Percentiles rank a stretch among this genome's conserved stretches.
Conservation (phyloP, 352 stramenopile species). For the Phytophthora pseudosyringae region DNA sequence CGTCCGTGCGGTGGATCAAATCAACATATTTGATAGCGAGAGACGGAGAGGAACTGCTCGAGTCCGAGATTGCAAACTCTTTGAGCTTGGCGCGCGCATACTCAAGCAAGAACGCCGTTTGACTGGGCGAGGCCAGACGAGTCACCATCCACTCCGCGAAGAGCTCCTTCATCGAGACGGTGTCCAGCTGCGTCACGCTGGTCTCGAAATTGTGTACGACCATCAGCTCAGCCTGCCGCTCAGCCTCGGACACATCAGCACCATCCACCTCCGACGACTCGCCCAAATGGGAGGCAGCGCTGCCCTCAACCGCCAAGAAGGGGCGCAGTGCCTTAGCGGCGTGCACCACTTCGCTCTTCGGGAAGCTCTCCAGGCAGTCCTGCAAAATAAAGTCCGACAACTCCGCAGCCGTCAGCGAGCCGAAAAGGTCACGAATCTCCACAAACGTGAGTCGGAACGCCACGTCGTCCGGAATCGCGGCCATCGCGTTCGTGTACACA, state of each 20-base stretch:
- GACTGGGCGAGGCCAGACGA: slow-evolving; percentile 48
- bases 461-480: slow-evolving; percentile 62
- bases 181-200: slow-evolving; percentile 54
- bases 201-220: slow-evolving; percentile 65
- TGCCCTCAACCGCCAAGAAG: slow-evolving; percentile 35
- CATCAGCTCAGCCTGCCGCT: slow-evolving; percentile 50
- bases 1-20: slow-evolving; percentile 73
- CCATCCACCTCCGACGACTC: slow-evolving; percentile 28
- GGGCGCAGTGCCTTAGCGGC: slow-evolving; percentile 60
- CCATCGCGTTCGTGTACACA: slow-evolving; percentile 79
- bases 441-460: slow-evolving; percentile 82
- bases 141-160: slow-evolving; percentile 73
- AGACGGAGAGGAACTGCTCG: slow-evolving; percentile 26
- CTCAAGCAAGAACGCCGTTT: slow-evolving; percentile 56
- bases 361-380: slow-evolving; percentile 66
- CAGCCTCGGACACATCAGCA: slow-evolving; percentile 39
- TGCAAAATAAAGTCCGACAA: slow-evolving; percentile 78
- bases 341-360: slow-evolving; percentile 60
- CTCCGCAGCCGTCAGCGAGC: slow-evolving; percentile 54
- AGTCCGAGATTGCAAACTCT: slow-evolving; percentile 43
- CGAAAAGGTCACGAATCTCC: slow-evolving; percentile 81
- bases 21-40: slow-evolving; percentile 70
- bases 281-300: slow-evolving; percentile 1
- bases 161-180: slow-evolving; percentile 60
- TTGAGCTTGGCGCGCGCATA: slow-evolving; percentile 65